Base-by-base conservation (phyloP, 2,329 filamentous ascomycete species). In the Macrophomina pseudophaseolina region DNA sequence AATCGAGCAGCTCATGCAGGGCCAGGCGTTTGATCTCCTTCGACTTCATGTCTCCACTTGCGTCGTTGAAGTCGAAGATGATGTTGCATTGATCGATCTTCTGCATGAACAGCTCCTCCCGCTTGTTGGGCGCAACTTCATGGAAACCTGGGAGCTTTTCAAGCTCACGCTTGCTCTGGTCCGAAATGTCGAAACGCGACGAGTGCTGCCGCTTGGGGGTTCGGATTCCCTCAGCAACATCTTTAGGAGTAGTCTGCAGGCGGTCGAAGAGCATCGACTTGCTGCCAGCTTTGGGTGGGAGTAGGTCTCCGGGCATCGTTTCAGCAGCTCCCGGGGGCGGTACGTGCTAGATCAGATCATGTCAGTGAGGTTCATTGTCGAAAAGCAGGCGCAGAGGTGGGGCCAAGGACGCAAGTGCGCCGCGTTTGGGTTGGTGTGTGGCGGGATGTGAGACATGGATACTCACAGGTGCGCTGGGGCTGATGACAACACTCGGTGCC, bases 71-170 rank as follows among this genome's bases (percentile, higher is more conserved):
- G 82, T 99, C 95, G 77, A 99, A 99, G 74, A 99, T 99, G 83
- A 99, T 96, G 78, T 99, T 99, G 84, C 95, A 99, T 79, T 99
- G 95, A 75, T 98, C 95, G 73, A 99, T 95, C 85, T 99, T 99
- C 78, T 98, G 94, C 94, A 99, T 97, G 81, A 99, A 99, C 18
- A 99, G 87, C 73, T 98, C 94, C 81, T 97, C 94, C 69, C 95
- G 89, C 70, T 94, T 89, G 77, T 97, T 97, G 16, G 95, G 95
- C 11, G 94, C 91, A 32, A 98, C 95, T 80, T 99, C 95, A 75
- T 99, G 95, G 80, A 99, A 99, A 42, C 95, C 95, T 1, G 95
- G 94, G 30, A 99, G 85, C 82, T 99, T 99, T 80, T 99, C 95
- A 60, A 99, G 85, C 79, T 99, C 95, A 74, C 95, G 89, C 78